These are phyloP conservation scores for Staphylotrichum longicolle DNA, from an alignment of 495 filamentous ascomycete species.

Conservation along the genomic window DNA sequence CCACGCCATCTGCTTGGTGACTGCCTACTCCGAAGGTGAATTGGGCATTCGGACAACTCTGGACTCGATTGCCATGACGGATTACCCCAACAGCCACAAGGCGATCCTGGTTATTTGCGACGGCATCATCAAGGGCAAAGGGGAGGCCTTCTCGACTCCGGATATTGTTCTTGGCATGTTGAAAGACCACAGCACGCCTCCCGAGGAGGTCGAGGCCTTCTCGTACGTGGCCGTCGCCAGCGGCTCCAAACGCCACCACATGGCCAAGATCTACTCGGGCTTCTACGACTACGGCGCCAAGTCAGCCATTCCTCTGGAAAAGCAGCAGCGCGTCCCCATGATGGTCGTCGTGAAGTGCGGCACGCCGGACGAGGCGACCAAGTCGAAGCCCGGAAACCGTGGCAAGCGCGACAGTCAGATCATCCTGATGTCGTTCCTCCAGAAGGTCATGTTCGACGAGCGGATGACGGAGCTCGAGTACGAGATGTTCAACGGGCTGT, in stretches of 20 bases:
- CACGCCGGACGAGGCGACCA: constrained; percentile 77
- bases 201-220: constrained; percentile 78
- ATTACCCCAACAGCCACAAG: constrained; percentile 99
- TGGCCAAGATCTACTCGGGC: constrained; percentile 96
- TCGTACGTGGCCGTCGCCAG: constrained; percentile 96
- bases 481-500: constrained; percentile 99
- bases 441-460: constrained; percentile 99
- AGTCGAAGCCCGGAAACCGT: constrained; percentile 89
- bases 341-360: constrained; percentile 96
- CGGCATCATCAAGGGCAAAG: constrained; percentile 95
- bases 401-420: constrained; percentile 99
- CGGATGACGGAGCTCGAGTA: constrained; percentile 99
- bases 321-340: constrained; percentile 99
- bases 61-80: constrained; percentile 94
- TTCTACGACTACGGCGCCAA: constrained; percentile 94
- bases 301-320: constrained; percentile 74
- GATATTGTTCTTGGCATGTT: constrained; percentile 92
- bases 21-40: constrained; percentile 95
- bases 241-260: constrained; percentile 96
- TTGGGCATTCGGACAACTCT: constrained; percentile 89
- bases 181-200: constrained; percentile 78
- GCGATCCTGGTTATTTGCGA: constrained; percentile 94
- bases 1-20: constrained; percentile 90
- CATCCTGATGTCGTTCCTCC: constrained; percentile 97
- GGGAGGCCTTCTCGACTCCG: constrained; percentile 82